Base-by-base conservation (phyloP, 2,329 filamentous ascomycete genomes). In the Sclerotinia minor region DNA sequence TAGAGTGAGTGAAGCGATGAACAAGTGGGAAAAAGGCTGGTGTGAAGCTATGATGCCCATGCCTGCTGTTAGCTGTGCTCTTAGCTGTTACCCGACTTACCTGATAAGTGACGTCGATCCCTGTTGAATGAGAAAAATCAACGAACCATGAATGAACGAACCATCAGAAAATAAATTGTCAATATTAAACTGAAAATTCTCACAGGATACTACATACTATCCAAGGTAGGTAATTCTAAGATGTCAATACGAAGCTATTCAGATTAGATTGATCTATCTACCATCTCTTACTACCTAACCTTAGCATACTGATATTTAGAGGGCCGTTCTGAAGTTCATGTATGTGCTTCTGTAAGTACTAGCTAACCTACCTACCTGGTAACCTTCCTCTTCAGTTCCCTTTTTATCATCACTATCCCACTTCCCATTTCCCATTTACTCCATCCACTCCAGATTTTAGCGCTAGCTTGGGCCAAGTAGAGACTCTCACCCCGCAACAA, bases 51-150 rank as follows among this genome's bases (percentile, higher is more conserved):
- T 58, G 21, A 19, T 53, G 38, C 21, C 53, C 32, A 32, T 26
- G 29, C 19, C 15, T 32, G 50, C 41, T n/a, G 47, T 47, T 29
- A 45, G 50, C 26, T 21, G 32, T 41, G 50, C 26, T 21, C 21
- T 41, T 35, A 6, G 35, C 35, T 35, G 35, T 35, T 15, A 4
- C 38, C 38, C 13, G 38, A 41, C 38, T 41, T 41, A 41, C 38
- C 11, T 19, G 3, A 21, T 26, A 53, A 53, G 54, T 67, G 64
- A 67, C 65, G 55, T 67, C 55, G 47, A 67, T 61, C 65, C 65
- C 35, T 54, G 65, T 63, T 47, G n/a, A 26, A 41, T 24, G 54
- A 35, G 53, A 57, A 57, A 57, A 38, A 57, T 55, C 32, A 17
- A 57, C 52, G 52, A 54, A n/a, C 29, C 29, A 38, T 55, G 13